These are phyloP conservation scores for Calonectria hawksworthii DNA, from an alignment of 2,329 filamentous ascomycete genomes.

Conservation along the genomic window DNA sequence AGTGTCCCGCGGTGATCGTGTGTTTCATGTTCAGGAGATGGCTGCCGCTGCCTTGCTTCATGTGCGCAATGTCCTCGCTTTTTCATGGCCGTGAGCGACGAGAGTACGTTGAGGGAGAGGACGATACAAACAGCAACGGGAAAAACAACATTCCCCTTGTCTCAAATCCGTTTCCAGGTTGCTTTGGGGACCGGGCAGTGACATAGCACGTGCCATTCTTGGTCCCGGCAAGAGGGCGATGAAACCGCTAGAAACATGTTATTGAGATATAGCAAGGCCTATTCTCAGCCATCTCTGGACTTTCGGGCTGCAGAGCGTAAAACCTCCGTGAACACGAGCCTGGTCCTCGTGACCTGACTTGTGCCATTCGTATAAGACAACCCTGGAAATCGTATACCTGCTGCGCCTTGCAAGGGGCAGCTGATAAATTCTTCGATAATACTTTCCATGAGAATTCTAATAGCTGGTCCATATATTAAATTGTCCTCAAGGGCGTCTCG, in stretches of 20 bases:
- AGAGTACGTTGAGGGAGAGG: not conserved
- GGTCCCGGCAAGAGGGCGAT: not conserved
- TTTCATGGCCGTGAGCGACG: not conserved
- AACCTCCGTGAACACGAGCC: not conserved
- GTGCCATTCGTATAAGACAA: not conserved
- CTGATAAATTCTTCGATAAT: not conserved
- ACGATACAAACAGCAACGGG: not conserved
- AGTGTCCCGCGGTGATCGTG: not conserved
- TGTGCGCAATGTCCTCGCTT: not conserved
- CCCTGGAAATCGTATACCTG: not conserved
- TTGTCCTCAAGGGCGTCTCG: not conserved
- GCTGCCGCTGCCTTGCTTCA: not conserved
- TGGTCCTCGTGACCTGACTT: not conserved
- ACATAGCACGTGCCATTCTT: not conserved
- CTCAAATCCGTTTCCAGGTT: not conserved
- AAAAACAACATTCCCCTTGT: not conserved
- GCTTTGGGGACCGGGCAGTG: not conserved
- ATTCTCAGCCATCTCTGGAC: not conserved
- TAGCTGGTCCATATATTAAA: not conserved
- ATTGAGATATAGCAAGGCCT: not conserved
- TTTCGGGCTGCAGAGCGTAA: not conserved
- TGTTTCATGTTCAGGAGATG: conserved; percentile 16
- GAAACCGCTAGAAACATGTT: not conserved
- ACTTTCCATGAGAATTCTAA: not conserved
- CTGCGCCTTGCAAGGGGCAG: not conserved